Evolutionary conservation across 768 basidiomycete species (phyloP), one percentile per base, ranked within the genome.

Genomic region (Pleurotus giganteus): DNA sequence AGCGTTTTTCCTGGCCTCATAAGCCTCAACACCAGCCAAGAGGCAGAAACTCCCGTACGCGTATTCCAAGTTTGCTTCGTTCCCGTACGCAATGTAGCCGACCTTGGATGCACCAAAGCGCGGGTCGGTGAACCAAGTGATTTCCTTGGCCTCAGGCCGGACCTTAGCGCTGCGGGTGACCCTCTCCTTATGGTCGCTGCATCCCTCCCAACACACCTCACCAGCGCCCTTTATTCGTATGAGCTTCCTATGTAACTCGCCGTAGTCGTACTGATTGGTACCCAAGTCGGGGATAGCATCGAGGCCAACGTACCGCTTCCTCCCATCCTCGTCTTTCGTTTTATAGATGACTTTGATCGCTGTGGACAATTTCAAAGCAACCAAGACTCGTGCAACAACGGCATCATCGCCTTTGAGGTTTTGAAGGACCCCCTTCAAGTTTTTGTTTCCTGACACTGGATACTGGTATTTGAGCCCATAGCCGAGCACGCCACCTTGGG

Each of bases 391-490:
- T 19, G 32, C 31, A 32, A 57, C 5, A 1, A 43, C 19, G n/a
- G 50, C 55, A 44, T 57, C 49, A 4, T 39, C 42, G 17, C 55
- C 55, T 42, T 52, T 50, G 27, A 57, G 55, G 28, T 52, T 52
- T 3, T 24, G 19, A 15, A n/a, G 19, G 5, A 52, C 34, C n/a
- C 8, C 23, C 4, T 52, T 34, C 32, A 52, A n/a, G 13, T 7
- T 11, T 2, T 39, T 26, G 13, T 4, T 28, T 7, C 26, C 26
- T 15, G 26, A 8, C 9, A 71, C 53, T 1, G 72, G 70, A 46
- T 78, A 76, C 24, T 63, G 57, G 54, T 74, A 66, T 2, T 58
- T 52, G 4, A 76, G 66, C 0, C 70, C 71, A 39, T 73, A 72
- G 1, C 68, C 72, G 9, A 78, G 55, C 12, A 63, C 59, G 4